Percentiles rank a stretch among this genome's conserved stretches.
phyloP scores from a whole-genome alignment of 208 protist genomes.

The Trypanosoma avium region DNA sequence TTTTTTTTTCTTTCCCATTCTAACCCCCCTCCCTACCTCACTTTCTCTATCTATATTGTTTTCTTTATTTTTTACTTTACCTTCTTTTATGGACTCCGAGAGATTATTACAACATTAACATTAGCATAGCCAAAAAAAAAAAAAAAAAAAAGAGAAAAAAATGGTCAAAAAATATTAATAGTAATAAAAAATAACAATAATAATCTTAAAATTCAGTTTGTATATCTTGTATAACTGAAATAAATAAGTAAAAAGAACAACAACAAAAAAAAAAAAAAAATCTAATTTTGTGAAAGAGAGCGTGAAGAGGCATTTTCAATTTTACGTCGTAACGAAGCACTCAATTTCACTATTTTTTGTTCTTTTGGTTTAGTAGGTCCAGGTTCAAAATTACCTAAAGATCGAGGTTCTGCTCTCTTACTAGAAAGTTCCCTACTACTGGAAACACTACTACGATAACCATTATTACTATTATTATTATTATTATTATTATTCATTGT shows the following conservation, averaged over 20 bases:
- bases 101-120: no score
- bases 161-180: not conserved
- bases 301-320: constrained; percentile 4
- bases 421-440: no score
- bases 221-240: not conserved
- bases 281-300: not conserved
- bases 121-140: no score
- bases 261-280: no score
- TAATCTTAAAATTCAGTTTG: no score
- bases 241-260: not conserved
- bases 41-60: no score
- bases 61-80: no score
- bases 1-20: not conserved
- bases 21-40: not conserved
- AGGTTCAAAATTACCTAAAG: not conserved
- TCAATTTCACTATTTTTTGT: constrained; percentile 14
- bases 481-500: not conserved
- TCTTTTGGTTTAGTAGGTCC: not conserved
- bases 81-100: no score
- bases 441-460: no score
- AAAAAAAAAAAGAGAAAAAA: not conserved
- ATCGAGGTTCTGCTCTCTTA: not conserved
- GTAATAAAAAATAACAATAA: not conserved
- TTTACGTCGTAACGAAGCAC: constrained; percentile 10
- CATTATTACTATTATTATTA: not conserved